These are phyloP conservation scores for Salvia splendens DNA, from an alignment of 257 asterid species.

Conservation along the genomic window DNA sequence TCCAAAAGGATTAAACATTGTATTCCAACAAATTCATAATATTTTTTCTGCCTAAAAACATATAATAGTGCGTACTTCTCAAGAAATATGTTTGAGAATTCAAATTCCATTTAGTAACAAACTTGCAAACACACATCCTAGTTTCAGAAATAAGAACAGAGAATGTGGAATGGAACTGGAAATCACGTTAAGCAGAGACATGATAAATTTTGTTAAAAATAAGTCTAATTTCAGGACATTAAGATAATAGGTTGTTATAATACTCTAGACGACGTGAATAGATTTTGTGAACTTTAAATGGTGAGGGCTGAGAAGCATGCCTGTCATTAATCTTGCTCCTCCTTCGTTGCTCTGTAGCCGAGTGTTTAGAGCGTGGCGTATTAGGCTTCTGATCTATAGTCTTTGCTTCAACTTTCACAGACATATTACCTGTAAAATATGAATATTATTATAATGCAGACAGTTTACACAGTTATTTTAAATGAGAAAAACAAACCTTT, in stretches of 20 bases:
- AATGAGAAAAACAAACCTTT: slow-evolving; percentile 53
- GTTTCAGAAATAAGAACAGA: neutral
- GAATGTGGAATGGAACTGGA: neutral
- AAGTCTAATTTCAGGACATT: neutral
- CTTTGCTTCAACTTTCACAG: slow-evolving; percentile 70
- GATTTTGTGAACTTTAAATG: neutral
- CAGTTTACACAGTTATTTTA: neutral
- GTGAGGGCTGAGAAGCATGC: slow-evolving; percentile 44
- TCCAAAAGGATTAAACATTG: neutral
- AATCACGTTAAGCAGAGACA: neutral
- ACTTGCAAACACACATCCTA: neutral
- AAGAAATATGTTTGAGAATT: neutral
- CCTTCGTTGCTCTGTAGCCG: slow-evolving; percentile 99
- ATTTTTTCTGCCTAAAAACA: neutral
- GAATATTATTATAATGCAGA: slow-evolving; percentile 5
- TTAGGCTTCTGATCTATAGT: slow-evolving; percentile 71
- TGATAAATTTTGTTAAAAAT: slow-evolving; percentile 3
- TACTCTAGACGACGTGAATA: neutral
- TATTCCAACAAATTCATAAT: no score
- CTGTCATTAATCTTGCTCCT: slow-evolving; percentile 99
- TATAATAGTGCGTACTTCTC: neutral
- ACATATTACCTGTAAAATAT: slow-evolving; percentile 51
- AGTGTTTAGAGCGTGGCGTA: slow-evolving; percentile 96
- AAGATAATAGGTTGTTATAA: neutral
- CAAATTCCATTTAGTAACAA: neutral